Percentiles rank a stretch among this genome's conserved stretches.
These are phyloP conservation scores for Myriosclerotinia scirpicola DNA, from an alignment of 2,329 filamentous ascomycete genomes.

Conservation along the genomic window DNA sequence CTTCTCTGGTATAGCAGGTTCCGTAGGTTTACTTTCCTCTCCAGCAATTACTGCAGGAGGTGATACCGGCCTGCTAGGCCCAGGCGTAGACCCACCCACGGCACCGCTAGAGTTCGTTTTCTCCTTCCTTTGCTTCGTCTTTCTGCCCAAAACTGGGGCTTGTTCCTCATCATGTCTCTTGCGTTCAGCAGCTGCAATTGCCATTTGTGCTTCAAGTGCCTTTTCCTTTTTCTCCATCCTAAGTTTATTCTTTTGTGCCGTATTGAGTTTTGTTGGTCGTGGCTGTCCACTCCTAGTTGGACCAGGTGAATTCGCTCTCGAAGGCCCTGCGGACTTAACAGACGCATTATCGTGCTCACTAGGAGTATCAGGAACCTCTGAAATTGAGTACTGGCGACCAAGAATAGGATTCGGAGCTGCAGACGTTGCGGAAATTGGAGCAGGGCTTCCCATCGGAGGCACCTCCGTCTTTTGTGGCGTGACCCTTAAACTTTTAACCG, in stretches of 20 bases:
- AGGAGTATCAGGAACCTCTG: conserved; percentile 67
- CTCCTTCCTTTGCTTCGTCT: conserved; percentile 84
- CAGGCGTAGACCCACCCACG: conserved; percentile 36
- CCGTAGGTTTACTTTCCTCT: conserved; percentile 16
- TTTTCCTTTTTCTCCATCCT: conserved; percentile 68
- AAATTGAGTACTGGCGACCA: conserved; percentile 50
- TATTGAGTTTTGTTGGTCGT: conserved; percentile 63
- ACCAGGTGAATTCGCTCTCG: conserved; percentile 71
- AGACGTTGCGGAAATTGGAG: conserved; percentile 41
- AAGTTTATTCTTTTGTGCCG: conserved; percentile 74
- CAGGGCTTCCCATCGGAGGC: conserved; percentile 43
- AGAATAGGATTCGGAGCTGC: conserved; percentile 44
- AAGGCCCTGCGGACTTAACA: conserved; percentile 69
- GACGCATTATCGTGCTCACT: conserved; percentile 76
- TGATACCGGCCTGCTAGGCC: conserved; percentile 35
- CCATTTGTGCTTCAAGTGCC: conserved; percentile 51
- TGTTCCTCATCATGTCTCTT: conserved; percentile 48
- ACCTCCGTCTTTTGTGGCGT: conserved; percentile 63
- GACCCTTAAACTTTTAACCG: conserved; percentile 65
- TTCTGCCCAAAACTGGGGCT: conserved; percentile 74
- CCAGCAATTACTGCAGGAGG: conserved; percentile 27
- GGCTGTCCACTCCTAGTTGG: conserved; percentile 59
- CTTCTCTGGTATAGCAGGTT: conserved; percentile 2
- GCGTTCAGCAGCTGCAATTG: conserved; percentile 51
- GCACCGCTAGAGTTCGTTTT: conserved; percentile 45